phyloP scores from a whole-genome alignment of 179 eudicot species.

The Nepenthes alata region DNA sequence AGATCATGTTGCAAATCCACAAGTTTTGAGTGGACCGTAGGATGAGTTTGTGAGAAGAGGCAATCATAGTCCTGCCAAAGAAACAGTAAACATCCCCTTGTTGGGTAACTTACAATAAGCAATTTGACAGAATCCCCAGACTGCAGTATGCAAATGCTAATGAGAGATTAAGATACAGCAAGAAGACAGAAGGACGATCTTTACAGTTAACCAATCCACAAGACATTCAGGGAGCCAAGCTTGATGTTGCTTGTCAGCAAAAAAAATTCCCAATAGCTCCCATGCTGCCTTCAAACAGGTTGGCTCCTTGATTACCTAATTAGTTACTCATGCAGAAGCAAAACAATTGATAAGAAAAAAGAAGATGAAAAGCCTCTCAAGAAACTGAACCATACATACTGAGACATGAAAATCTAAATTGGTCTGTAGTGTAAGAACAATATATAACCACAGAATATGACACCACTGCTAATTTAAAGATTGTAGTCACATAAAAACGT shows the following conservation, averaged over 20 bases:
- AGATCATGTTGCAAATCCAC: conserved; percentile 58
- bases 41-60: conserved; percentile 40
- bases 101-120: too few species aligned
- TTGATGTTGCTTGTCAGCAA: conserved; percentile 71
- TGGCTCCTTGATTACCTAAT: conserved; percentile 61
- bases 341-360: too few species aligned
- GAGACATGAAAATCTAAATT: too few species aligned
- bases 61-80: conserved; percentile 59
- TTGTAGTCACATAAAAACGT: neutral
- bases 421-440: neutral
- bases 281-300: conserved; percentile 79
- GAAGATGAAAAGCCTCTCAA: too few species aligned
- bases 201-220: conserved; percentile 94
- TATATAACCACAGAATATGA: neutral
- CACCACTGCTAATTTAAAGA: neutral
- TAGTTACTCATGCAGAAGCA: neutral
- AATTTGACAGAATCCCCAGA: too few species aligned
- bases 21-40: conserved; percentile 62
- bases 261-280: conserved; percentile 85
- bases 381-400: too few species aligned
- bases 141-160: conserved; percentile 2
- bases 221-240: conserved; percentile 83
- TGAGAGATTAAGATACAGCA: neutral
- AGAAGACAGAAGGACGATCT: conserved; percentile 18
- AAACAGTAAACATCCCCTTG: conserved; percentile 2